Percentiles rank a stretch among this genome's conserved stretches.
Conservation (phyloP, 1,284 basidiomycete genomes). For the Cryptococcus jaspeensis region DNA sequence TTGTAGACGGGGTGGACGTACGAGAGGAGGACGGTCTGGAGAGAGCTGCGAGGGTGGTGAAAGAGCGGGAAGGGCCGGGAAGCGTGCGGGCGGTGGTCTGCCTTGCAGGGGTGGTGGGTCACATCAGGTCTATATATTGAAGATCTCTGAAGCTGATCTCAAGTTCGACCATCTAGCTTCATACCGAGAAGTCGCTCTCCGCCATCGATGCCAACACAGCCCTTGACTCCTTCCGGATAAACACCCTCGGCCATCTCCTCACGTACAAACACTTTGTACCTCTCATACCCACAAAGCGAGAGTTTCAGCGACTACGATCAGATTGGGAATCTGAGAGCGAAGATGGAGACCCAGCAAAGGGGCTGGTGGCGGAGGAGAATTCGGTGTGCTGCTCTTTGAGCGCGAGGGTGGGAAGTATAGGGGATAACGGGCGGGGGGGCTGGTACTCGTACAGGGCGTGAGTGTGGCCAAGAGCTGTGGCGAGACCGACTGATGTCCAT, state of each 20-base stretch:
- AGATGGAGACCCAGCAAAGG: slow-evolving; percentile 47
- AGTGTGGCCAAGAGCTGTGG: slow-evolving; percentile 13
- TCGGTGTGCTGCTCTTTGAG: slow-evolving; percentile 53
- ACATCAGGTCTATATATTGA: too few species aligned
- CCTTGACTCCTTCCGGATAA: slow-evolving; percentile 48
- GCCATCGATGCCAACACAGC: slow-evolving; percentile 45
- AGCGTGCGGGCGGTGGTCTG: slow-evolving; percentile 53
- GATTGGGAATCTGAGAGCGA: slow-evolving; percentile 12
- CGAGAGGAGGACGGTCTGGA: slow-evolving; percentile 49
- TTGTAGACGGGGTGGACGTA: slow-evolving; percentile 50
- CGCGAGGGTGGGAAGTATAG: slow-evolving; percentile 55
- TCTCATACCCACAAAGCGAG: slow-evolving; percentile 50
- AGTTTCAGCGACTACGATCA: slow-evolving; percentile 27
- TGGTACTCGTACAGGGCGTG: slow-evolving; percentile 71
- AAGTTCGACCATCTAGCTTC: slow-evolving; percentile 37
- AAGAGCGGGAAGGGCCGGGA: slow-evolving; percentile 48
- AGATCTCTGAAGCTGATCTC: too few species aligned
- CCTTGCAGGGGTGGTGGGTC: slow-evolving; percentile 53
- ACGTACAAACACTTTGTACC: slow-evolving; percentile 56
- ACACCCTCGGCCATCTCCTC: slow-evolving; percentile 55
- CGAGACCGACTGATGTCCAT: not conserved
- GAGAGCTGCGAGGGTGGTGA: slow-evolving; percentile 46
- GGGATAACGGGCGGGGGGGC: slow-evolving; percentile 54
- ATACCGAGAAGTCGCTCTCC: slow-evolving; percentile 55
- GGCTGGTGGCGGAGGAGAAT: slow-evolving; percentile 38